A percentile compares a stretch with the other conserved stretches of the same genome.
phyloP scores from a whole-genome alignment of 139 green algal species.

The Tetradesmus lagerheimii region DNA sequence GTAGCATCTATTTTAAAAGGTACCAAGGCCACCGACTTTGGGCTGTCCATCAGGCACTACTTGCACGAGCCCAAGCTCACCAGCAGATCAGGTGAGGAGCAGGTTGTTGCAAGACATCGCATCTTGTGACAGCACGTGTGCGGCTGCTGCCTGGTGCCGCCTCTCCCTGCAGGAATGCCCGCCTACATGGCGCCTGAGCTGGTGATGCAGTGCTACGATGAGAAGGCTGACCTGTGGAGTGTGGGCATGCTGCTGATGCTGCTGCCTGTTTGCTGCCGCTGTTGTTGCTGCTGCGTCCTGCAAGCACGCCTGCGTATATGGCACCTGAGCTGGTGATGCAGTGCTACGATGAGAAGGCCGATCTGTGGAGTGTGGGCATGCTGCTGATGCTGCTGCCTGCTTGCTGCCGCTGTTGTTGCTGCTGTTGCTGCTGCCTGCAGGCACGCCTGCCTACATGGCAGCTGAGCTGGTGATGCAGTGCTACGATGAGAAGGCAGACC shows the following conservation, averaged over 20 bases:
- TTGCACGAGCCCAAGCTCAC: slow-evolving; percentile 65
- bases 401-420: neutral
- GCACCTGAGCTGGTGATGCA: neutral
- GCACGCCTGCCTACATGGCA: neutral
- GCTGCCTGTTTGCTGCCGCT: neutral
- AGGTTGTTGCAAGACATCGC: no score
- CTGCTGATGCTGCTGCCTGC: slow-evolving; percentile 47
- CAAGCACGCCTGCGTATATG: neutral
- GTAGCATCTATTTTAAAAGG: no score
- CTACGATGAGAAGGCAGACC: no score
- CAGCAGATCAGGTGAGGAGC: neutral
- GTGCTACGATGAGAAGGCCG: no score
- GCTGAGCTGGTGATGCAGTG: neutral
- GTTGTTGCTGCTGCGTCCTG: neutral
- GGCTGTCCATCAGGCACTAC: slow-evolving; percentile 87
- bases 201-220: no score
- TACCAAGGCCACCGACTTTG: no score
- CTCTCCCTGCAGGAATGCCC: no score
- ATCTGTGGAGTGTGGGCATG: slow-evolving; percentile 85
- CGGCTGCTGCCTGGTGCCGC: no score
- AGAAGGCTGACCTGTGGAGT: no score
- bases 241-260: no score
- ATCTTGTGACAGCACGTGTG: no score
- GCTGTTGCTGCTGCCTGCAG: neutral
- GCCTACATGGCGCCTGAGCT: no score